A percentile compares a stretch with the other conserved stretches of the same genome.
Conservation (phyloP, 345 rosid species). For the Melastoma malabathricum region DNA sequence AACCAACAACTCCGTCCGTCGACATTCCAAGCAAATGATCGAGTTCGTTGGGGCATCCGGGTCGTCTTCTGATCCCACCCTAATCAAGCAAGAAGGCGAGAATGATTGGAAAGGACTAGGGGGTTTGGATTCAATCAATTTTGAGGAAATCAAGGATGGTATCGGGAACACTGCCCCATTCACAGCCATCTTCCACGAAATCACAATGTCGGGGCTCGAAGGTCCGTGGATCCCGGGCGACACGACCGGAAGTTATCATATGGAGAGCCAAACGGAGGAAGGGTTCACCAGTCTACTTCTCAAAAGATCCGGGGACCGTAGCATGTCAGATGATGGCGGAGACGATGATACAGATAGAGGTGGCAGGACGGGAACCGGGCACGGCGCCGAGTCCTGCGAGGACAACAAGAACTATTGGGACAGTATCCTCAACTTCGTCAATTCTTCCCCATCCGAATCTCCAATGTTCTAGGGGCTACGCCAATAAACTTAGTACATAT, state of each 20-base stretch:
- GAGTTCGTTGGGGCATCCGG: constrained; percentile 44
- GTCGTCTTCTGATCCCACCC: constrained; percentile 32
- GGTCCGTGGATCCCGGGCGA: constrained; percentile 32
- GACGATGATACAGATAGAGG: constrained; percentile 9
- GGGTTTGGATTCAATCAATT: constrained; percentile 18
- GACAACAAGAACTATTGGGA: constrained; percentile 96
- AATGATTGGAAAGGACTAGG: constrained; percentile 40
- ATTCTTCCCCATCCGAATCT: constrained; percentile 71
- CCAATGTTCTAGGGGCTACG: constrained; percentile 31
- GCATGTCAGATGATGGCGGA: constrained; percentile 27
- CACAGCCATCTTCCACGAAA: constrained; percentile 27
- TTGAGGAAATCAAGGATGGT: constrained; percentile 18
- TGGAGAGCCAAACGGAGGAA: constrained; percentile 33
- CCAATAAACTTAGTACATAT: no score
- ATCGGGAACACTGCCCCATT: constrained; percentile 31
- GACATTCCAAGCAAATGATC: constrained; percentile 22
- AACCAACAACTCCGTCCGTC: constrained; percentile 2
- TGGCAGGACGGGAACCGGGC: constrained; percentile 12
- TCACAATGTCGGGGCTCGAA: constrained; percentile 32
- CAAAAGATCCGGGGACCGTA: constrained; percentile 32
- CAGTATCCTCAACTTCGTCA: constrained; percentile 82
- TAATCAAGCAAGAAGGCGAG: constrained; percentile 40
- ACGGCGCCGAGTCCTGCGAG: constrained; percentile 42
- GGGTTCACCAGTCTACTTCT: constrained; percentile 74
- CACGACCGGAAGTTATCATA: constrained; percentile 5